A percentile compares a stretch with the other conserved stretches of the same genome.
phyloP scores from a whole-genome alignment of 1,139 yeast genomes.

The Maudiozyma humilis region DNA sequence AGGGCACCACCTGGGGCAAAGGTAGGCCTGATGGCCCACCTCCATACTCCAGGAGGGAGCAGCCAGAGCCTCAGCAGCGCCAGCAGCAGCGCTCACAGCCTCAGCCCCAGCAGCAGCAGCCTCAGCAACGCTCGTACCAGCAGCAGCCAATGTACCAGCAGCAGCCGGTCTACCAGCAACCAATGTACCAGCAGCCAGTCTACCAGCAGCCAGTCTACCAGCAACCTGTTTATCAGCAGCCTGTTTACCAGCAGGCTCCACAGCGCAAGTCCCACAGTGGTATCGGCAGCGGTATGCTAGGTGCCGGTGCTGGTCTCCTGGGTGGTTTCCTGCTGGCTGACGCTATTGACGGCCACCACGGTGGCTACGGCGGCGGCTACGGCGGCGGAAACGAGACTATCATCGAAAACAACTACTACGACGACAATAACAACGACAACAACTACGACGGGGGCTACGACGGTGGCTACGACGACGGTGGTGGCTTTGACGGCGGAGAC shows the following conservation, averaged over 20 bases:
- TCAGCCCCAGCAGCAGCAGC: slow-evolving; percentile 2
- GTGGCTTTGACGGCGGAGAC: slow-evolving; percentile 23
- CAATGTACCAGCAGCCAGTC: slow-evolving; percentile 8
- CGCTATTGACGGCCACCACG: slow-evolving; percentile 16
- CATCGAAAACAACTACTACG: slow-evolving; percentile 30
- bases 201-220: slow-evolving; percentile 34
- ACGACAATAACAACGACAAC: slow-evolving; percentile 10
- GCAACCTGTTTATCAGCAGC: slow-evolving; percentile 23
- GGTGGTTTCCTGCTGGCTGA: slow-evolving; percentile 58
- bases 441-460: slow-evolving; percentile 16
- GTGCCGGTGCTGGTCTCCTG: slow-evolving; percentile 73
- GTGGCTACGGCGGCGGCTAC: slow-evolving; percentile 14
- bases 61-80: slow-evolving; percentile 18
- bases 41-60: slow-evolving; percentile 14
- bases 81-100: slow-evolving; percentile 17
- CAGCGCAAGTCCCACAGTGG: slow-evolving; percentile 23
- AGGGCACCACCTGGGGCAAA: slow-evolving; percentile 42
- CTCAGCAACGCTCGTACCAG: slow-evolving; percentile 8
- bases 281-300: slow-evolving; percentile 48
- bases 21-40: slow-evolving; percentile 19
- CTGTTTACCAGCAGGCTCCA: slow-evolving; percentile 15
- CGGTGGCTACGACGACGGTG: slow-evolving; percentile 26
- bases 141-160: slow-evolving; percentile 16
- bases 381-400: slow-evolving; percentile 9
- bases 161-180: slow-evolving; percentile 13